Evolutionary conservation across 805 yeast genomes (phyloP).

Genomic region (Monosporozyma servazzii): DNA sequence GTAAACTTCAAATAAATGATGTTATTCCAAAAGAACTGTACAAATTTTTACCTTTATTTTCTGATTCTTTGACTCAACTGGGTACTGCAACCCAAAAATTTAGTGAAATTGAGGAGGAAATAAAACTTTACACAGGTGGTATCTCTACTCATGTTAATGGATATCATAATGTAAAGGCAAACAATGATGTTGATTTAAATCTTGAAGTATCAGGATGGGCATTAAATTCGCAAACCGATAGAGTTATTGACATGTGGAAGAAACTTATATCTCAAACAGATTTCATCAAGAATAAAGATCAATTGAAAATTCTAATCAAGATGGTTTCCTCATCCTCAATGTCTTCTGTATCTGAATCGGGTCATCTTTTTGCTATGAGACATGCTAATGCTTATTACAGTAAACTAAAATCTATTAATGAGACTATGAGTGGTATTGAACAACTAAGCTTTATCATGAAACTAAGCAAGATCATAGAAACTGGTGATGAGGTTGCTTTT

Average conservation of each 20-base stretch:
- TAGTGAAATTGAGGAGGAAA: slow-evolving; percentile 77
- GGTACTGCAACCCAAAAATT: slow-evolving; percentile 70
- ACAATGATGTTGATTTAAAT: slow-evolving; percentile 45
- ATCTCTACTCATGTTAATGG: slow-evolving; percentile 47
- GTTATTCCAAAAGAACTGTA: slow-evolving; percentile 52
- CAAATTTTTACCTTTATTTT: slow-evolving; percentile 66
- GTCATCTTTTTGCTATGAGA: slow-evolving; percentile 74
- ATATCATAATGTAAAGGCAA: slow-evolving; percentile 35
- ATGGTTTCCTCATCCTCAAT: slow-evolving; percentile 68
- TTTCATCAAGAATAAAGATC: slow-evolving; percentile 51
- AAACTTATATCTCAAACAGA: slow-evolving; percentile 64
- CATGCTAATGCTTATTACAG: slow-evolving; percentile 59
- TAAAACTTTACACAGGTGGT: slow-evolving; percentile 80
- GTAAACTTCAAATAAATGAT: slow-evolving; percentile 48
- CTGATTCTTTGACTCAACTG: slow-evolving; percentile 70
- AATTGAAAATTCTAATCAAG: slow-evolving; percentile 63
- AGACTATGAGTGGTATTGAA: slow-evolving; percentile 61
- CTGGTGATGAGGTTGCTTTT: slow-evolving; percentile 34
- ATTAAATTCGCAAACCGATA: slow-evolving; percentile 50
- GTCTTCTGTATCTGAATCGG: slow-evolving; percentile 74
- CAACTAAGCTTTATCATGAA: slow-evolving; percentile 65
- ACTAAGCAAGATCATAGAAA: slow-evolving; percentile 41
- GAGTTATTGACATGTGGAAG: slow-evolving; percentile 56
- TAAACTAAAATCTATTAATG: slow-evolving; percentile 49
- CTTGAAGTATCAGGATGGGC: slow-evolving; percentile 55